Evolutionary conservation across 2,329 filamentous ascomycete genomes (phyloP), one percentile per base, ranked within the genome.

Genomic region (Ascochyta clinopodiicola): DNA sequence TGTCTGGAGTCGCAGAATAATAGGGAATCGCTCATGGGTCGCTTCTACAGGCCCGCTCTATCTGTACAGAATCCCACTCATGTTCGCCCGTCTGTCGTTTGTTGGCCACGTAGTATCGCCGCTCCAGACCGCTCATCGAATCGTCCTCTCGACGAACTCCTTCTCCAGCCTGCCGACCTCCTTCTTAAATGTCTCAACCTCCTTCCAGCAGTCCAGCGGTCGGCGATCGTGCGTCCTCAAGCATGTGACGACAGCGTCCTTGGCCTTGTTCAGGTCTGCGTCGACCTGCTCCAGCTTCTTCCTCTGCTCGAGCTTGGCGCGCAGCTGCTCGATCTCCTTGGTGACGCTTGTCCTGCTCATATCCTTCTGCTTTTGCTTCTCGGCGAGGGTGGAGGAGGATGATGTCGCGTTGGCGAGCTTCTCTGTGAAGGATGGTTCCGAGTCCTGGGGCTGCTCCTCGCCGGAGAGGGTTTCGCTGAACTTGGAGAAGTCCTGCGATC

Each of bases 121-220:
- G 9, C 35, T 21, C 5, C 4, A n/a, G 15, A 27, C 19, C 25
- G 24, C 46, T 74, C 65, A 80, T 66, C 77, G 64, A 54, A 91
- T 84, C 51, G 96, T 87, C 79, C 88, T 91, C 72, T 96, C 89
- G 32, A 97, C 91, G 86, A 96, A 98, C 24, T 82, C 83, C 78
- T 86, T 88, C 84, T 97, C 94, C 77, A 97, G 77, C 79, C 86
- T 87, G 66, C 90, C 86, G 45, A 98, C 93, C 82, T 96, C 91
- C 68, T 85, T 84, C 85, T 93, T 96, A 78, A 98, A 98, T 19
- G 82, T 82, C 80, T 96, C 89, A 22, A 97, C 92, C 84, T 97
- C 92, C 77, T 88, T 84, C 90, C 91, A 97, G 84, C 94, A 98
- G 81, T 97, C 91, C 73, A 97, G 81, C 74, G 94, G 93, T 75